A percentile compares a stretch with the other conserved stretches of the same genome.
phyloP scores from a whole-genome alignment of 805 yeast genomes.

The Zygosaccharomyces lentus region DNA sequence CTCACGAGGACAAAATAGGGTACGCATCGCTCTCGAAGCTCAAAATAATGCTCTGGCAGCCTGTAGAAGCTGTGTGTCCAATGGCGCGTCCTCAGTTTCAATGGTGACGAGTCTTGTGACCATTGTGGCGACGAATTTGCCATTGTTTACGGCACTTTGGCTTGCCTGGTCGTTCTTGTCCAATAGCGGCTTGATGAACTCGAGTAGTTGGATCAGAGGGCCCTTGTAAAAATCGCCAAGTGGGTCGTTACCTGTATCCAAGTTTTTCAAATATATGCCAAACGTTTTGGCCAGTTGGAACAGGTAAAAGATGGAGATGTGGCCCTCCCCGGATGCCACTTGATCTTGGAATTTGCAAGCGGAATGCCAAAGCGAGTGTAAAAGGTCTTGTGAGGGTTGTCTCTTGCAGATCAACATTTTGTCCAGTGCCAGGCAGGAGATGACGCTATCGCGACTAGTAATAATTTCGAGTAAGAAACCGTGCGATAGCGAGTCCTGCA shows the following conservation, averaged over 20 bases:
- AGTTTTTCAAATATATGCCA: conserved; percentile 28
- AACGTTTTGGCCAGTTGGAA: conserved; percentile 32
- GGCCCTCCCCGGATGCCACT: conserved; percentile 2
- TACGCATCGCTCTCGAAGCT: background rate
- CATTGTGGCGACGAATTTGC: conserved; percentile 31
- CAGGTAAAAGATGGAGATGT: conserved; percentile 19
- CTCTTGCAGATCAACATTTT: conserved; percentile 22
- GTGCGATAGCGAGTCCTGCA: conserved; percentile 9
- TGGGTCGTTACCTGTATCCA: background rate
- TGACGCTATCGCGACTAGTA: conserved; percentile 21
- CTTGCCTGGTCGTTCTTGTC: conserved; percentile 23
- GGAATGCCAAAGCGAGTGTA: conserved; percentile 22
- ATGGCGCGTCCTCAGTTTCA: background rate
- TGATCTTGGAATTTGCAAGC: conserved; percentile 23
- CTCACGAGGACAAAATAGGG: background rate
- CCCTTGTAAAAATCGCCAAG: conserved; percentile 8
- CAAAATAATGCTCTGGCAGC: background rate
- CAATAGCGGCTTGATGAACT: conserved; percentile 16
- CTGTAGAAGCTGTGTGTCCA: background rate
- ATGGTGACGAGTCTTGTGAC: conserved; percentile 12
- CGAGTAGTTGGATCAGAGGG: conserved; percentile 16
- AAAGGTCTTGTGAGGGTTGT: background rate
- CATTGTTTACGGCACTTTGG: conserved; percentile 29
- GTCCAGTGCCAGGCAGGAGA: conserved; percentile 28
- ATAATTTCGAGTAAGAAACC: conserved; percentile 12